Base-by-base conservation (phyloP, 2,329 filamentous ascomycete genomes). In the Lecanosticta acicola region DNA sequence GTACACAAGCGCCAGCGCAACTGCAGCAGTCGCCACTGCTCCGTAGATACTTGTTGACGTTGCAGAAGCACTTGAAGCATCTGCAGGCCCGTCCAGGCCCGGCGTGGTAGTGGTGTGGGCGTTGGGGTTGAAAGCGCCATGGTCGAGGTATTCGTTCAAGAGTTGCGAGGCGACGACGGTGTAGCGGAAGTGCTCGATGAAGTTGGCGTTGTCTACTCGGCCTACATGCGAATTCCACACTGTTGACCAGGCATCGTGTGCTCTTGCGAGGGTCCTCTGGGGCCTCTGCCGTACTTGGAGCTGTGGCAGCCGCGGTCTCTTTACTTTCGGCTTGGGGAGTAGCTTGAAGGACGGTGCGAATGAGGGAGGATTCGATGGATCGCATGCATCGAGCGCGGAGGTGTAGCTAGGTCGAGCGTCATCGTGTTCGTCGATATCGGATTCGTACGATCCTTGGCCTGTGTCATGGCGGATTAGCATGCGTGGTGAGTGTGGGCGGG, bases 141-240 rank as follows among this genome's bases (percentile, higher is more conserved):
- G 68, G 42, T 68, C 66, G 7, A 66, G 58, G 55, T 85, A 78
- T 33, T 85, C 85, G 59, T 81, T 88, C 33, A 96, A 74, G 11
- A 96, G 77, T 64, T 95, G 89, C 17, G 90, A 96, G 41, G 89
- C 89, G 61, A 96, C 85, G 54, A 96, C 87, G 17, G 87, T 85
- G 68, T 96, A 96, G 53, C 90, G 85, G 61, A 96, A 96, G 62
- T 89, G 85, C 68, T 96, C 90, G 48, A 95, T 76, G 60, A 96
- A 95, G 55, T 83, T 83, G 56, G 84, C 78, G 63, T 90, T 94
- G 58, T 94, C 89, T 57, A 79, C 81, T 54, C 83, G 77, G 45
- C 86, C 83, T 52, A 94, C 77, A 50, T 80, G 78, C 33, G 83
- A 82, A 54, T 84, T 85, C 47, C 90, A 77, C 8, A 79, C 84